Conservation (phyloP, 495 filamentous ascomycete species). For the Podospora anserina region DNA sequence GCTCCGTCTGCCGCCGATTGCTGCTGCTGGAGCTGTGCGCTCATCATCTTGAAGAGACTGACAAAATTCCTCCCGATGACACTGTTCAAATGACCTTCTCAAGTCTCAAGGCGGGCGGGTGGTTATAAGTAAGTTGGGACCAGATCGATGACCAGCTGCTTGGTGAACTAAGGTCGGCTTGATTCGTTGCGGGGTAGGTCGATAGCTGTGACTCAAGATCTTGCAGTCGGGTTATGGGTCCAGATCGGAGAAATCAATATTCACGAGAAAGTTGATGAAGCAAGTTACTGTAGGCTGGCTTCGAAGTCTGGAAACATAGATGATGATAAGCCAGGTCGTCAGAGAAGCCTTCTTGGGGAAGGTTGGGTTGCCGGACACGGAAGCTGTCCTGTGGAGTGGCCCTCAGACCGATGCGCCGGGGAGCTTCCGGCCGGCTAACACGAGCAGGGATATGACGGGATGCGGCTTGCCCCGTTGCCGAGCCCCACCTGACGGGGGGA, state of each 20-base stretch:
- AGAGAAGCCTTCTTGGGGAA: background rate
- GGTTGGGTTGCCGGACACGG: background rate
- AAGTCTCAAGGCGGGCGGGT: no score
- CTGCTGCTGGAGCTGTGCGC: conserved; percentile 26
- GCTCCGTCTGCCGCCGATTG: conserved; percentile 7
- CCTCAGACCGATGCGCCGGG: background rate
- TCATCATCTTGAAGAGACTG: conserved; percentile 26
- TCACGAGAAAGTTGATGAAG: background rate
- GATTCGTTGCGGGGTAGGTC: background rate
- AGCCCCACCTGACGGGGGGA: background rate
- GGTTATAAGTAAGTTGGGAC: no score
- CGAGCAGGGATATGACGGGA: background rate
- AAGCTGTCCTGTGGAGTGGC: background rate
- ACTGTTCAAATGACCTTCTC: background rate
- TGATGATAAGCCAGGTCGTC: background rate
- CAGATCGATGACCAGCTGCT: background rate
- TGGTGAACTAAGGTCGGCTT: background rate
- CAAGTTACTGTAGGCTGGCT: background rate
- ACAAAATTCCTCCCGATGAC: background rate
- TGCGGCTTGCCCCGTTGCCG: background rate
- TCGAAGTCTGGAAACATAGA: background rate
- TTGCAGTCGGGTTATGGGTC: background rate
- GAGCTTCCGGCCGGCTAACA: background rate
- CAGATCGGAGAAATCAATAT: background rate
- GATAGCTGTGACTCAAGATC: background rate